Percentiles rank a stretch among this genome's conserved stretches.
phyloP scores from a whole-genome alignment of 2,329 filamentous ascomycete genomes.

The Bertia moriformis region DNA sequence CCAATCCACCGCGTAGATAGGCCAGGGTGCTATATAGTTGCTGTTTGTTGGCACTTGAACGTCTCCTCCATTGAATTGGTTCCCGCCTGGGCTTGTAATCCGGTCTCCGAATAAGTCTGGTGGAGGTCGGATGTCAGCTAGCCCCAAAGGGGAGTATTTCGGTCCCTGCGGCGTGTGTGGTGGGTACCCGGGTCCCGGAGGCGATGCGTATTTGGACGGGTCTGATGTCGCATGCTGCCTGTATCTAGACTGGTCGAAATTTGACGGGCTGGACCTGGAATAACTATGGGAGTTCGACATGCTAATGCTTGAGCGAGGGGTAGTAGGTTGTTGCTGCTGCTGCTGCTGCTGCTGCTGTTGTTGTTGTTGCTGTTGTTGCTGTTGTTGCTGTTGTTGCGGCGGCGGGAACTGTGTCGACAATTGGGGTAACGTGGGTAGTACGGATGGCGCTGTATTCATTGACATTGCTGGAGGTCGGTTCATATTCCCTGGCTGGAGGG shows the following conservation, averaged over 20 bases:
- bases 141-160: slow-evolving; percentile 76
- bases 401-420: background rate
- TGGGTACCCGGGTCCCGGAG: slow-evolving; percentile 9
- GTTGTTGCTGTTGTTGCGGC: background rate
- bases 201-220: background rate
- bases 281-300: background rate
- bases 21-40: slow-evolving; percentile 89
- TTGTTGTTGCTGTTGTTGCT: background rate
- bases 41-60: slow-evolving; percentile 59
- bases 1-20: slow-evolving; percentile 95
- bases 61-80: slow-evolving; percentile 52
- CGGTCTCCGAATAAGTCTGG: slow-evolving; percentile 59
- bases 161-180: slow-evolving; percentile 43
- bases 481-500: background rate
- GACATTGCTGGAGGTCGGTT: background rate
- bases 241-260: background rate
- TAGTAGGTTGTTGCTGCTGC: background rate
- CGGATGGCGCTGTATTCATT: background rate
- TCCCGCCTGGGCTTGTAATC: slow-evolving; percentile 50
- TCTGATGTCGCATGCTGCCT: background rate
- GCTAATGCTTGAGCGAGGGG: background rate
- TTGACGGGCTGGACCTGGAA: background rate
- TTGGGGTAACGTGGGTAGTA: background rate
- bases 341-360: background rate
- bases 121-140: slow-evolving; percentile 80